Conservation (phyloP, 441 rosid genomes). For the Mallotus repandus region DNA sequence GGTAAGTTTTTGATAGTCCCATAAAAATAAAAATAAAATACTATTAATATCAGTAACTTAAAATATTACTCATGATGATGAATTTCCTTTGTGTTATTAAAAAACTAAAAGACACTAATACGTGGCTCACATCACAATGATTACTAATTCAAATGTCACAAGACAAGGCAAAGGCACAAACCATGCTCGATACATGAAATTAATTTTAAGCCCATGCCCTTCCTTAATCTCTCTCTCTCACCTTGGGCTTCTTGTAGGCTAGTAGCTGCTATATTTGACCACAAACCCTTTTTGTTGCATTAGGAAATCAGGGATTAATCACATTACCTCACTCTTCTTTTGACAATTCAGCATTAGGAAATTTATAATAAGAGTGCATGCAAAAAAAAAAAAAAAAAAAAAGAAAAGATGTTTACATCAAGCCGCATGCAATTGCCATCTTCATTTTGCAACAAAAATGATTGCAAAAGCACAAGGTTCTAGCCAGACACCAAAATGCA, state of each 20-base stretch:
- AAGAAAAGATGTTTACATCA: slow-evolving; percentile 23
- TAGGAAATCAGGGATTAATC: too few relatives aligned
- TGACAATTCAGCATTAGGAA: too few relatives aligned
- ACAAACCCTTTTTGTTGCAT: slow-evolving; percentile 1
- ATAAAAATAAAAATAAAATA: too few relatives aligned
- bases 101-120: slow-evolving; percentile 24
- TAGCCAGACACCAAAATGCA: background rate
- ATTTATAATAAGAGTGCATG: background rate
- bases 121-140: slow-evolving; percentile 42
- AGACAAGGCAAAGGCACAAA: slow-evolving; percentile 22
- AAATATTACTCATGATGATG: too few relatives aligned
- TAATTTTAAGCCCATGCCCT: slow-evolving; percentile 31
- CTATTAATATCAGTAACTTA: too few relatives aligned
- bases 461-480: background rate
- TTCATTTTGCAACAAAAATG: background rate
- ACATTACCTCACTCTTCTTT: too few relatives aligned
- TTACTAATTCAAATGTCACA: slow-evolving; percentile 31
- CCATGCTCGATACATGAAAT: slow-evolving; percentile 17
- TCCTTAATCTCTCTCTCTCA: background rate
- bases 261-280: slow-evolving; percentile 53
- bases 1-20: too few relatives aligned
- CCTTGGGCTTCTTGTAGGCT: slow-evolving; percentile 19
- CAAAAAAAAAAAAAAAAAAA: background rate
- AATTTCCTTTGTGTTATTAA: too few relatives aligned
- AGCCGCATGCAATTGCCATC: slow-evolving; percentile 18